phyloP scores from a whole-genome alignment of 73 alveolate genomes.

The Paramecium primaurelia region DNA sequence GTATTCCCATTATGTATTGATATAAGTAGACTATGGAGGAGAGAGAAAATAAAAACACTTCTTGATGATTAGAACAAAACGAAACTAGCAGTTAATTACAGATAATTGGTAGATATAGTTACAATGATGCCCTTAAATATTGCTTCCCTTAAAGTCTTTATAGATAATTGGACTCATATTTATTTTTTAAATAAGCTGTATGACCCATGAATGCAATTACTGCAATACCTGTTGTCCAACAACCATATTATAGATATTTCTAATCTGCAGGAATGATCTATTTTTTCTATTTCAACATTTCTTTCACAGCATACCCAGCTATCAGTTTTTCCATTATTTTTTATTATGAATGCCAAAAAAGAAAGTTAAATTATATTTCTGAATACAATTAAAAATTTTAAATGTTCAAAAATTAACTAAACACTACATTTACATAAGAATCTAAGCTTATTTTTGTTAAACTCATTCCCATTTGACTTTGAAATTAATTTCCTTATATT shows the following conservation, averaged over 20 bases:
- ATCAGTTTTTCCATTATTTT: neutral
- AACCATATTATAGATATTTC: neutral
- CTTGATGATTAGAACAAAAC: neutral
- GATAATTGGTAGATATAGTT: neutral
- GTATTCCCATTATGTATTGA: neutral
- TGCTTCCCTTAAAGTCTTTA: neutral
- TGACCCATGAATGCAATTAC: neutral
- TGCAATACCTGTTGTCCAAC: neutral
- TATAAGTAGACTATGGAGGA: neutral
- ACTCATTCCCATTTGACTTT: neutral
- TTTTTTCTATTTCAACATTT: neutral
- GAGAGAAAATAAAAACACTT: neutral
- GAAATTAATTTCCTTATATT: too few relatives aligned
- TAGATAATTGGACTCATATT: neutral
- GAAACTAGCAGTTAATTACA: neutral
- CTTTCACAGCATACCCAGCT: neutral
- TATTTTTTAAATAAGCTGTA: neutral
- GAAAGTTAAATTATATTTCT: neutral
- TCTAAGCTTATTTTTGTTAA: too few relatives aligned
- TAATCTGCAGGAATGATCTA: neutral
- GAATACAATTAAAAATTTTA: neutral
- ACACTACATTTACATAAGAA: too few relatives aligned
- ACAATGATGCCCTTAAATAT: neutral
- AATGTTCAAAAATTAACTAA: too few relatives aligned
- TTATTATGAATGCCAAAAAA: neutral